Evolutionary conservation across 139 green algal genomes (phyloP).

Genomic region (Zygnema circumcarinatum): DNA sequence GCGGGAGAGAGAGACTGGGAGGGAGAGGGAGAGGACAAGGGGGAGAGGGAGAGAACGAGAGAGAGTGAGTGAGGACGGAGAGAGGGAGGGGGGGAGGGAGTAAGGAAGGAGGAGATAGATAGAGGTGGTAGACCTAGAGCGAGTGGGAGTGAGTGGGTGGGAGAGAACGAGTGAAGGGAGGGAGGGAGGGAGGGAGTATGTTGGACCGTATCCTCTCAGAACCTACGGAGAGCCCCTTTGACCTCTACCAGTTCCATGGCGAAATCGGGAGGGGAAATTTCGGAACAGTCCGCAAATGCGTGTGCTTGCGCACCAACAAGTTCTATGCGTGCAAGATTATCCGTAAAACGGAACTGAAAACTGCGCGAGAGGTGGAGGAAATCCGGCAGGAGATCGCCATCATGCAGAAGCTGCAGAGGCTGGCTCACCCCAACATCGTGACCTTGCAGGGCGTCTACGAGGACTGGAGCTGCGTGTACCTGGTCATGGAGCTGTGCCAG

Average conservation of each 20-base stretch:
- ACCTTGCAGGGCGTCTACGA: conserved; percentile 23
- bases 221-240: background rate
- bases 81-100: background rate
- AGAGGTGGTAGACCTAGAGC: no score
- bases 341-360: background rate
- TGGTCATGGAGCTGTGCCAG: conserved; percentile 47
- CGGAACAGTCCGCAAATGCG: background rate
- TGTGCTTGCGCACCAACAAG: background rate
- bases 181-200: conserved; percentile 3
- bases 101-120: no score
- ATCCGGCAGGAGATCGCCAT: conserved; percentile 21
- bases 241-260: background rate
- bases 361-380: conserved; percentile 6
- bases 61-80: background rate
- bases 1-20: background rate
- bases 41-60: background rate
- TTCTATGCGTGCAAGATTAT: background rate
- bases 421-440: conserved; percentile 26
- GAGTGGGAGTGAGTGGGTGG: background rate
- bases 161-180: background rate
- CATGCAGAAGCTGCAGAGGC: background rate
- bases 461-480: conserved; percentile 14
- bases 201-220: background rate
- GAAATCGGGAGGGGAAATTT: background rate
- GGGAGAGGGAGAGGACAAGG: no score